Percentiles rank a stretch among this genome's conserved stretches.
Evolutionary conservation across 2,329 filamentous ascomycete species (phyloP).

Genomic region (Hymenoscyphus fraxineus): DNA sequence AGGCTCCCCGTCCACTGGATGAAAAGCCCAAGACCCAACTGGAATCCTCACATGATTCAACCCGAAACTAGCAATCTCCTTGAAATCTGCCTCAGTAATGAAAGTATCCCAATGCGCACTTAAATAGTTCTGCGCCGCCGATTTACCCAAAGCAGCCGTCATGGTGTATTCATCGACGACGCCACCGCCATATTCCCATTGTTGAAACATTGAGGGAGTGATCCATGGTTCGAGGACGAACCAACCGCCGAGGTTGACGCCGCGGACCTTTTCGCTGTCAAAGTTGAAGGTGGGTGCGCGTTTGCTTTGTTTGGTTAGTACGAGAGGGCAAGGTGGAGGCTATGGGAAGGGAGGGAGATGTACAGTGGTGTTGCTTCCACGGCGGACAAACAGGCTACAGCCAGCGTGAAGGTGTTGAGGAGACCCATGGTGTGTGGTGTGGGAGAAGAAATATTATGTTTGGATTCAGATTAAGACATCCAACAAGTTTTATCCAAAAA

Average conservation of each 20-base stretch:
- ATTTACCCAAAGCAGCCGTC: constrained; percentile 43
- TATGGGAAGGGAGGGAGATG: neutral
- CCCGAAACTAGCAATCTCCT: constrained; percentile 42
- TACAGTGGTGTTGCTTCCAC: constrained; percentile 23
- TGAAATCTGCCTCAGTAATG: constrained; percentile 42
- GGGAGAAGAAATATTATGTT: too few species aligned
- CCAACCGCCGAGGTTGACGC: constrained; percentile 60
- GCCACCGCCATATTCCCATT: constrained; percentile 31
- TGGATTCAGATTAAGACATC: neutral
- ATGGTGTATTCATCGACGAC: constrained; percentile 36
- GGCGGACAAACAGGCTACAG: constrained; percentile 15
- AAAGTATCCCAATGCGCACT: constrained; percentile 56
- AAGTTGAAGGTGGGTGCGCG: constrained; percentile 47
- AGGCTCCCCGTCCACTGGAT: constrained; percentile 50
- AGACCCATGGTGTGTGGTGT: constrained; percentile 12
- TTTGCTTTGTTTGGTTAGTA: constrained; percentile 13
- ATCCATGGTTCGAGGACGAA: constrained; percentile 45
- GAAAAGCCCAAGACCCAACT: constrained; percentile 62
- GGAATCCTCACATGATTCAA: constrained; percentile 64
- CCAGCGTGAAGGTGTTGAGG: constrained; percentile 19
- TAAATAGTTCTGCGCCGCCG: constrained; percentile 43
- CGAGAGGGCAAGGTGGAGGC: too few species aligned
- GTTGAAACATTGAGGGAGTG: constrained; percentile 51
- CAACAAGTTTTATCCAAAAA: neutral
- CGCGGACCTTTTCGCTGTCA: constrained; percentile 52